Evolutionary conservation across 2,329 filamentous ascomycete species (phyloP).

Genomic region (Ustulina deusta): DNA sequence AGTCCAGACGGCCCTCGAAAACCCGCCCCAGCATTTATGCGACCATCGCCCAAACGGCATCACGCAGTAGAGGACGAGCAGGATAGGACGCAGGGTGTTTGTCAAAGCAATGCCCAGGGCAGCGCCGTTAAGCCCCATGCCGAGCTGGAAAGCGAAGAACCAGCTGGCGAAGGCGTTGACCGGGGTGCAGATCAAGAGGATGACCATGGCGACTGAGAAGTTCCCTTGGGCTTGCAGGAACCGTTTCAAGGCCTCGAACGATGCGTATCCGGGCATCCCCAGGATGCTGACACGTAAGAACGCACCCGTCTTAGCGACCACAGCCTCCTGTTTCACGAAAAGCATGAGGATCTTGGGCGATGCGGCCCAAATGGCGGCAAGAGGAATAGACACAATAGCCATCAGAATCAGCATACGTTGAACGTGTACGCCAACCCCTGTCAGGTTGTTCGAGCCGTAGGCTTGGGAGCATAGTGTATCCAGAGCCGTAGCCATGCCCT

Average conservation of each 20-base stretch:
- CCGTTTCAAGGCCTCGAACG: slow-evolving; percentile 66
- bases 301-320: slow-evolving; percentile 61
- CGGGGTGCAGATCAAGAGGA: slow-evolving; percentile 61
- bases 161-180: slow-evolving; percentile 64
- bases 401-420: slow-evolving; percentile 66
- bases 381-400: slow-evolving; percentile 59
- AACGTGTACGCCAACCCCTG: slow-evolving; percentile 63
- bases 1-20: slow-evolving; percentile 51
- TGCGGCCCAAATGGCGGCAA: slow-evolving; percentile 61
- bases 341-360: slow-evolving; percentile 60
- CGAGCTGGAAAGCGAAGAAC: slow-evolving; percentile 58
- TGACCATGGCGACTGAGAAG: slow-evolving; percentile 58
- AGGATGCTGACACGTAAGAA: slow-evolving; percentile 63
- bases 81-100: slow-evolving; percentile 61
- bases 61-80: slow-evolving; percentile 60
- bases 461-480: slow-evolving; percentile 65
- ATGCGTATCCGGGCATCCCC: slow-evolving; percentile 64
- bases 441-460: slow-evolving; percentile 61
- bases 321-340: slow-evolving; percentile 59
- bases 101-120: slow-evolving; percentile 63
- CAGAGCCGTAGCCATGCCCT: slow-evolving; percentile 64
- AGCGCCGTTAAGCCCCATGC: slow-evolving; percentile 63
- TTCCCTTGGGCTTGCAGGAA: slow-evolving; percentile 67
- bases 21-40: slow-evolving; percentile 59
- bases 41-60: slow-evolving; percentile 55